phyloP scores from a whole-genome alignment of 306 rosid genomes.

The Glycyrrhiza uralensis region DNA sequence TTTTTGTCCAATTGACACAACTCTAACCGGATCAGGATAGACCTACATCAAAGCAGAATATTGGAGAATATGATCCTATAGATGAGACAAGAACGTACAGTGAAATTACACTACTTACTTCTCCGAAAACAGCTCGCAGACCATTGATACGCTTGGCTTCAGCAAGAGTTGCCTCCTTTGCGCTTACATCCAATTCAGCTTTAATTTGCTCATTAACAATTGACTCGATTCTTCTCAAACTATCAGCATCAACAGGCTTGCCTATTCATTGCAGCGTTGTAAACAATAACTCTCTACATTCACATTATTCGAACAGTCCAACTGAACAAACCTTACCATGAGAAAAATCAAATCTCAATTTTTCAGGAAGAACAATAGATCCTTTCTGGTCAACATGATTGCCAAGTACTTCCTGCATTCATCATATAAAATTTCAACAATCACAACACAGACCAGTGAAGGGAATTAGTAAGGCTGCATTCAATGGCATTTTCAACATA shows the following conservation, averaged over 20 bases:
- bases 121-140: constrained; percentile 97
- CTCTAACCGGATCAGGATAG: constrained; percentile 97
- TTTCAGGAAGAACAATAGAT: constrained; percentile 96
- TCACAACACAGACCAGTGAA: background rate
- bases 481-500: constrained; percentile 31
- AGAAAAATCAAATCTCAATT: constrained; percentile 93
- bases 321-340: constrained; percentile 61
- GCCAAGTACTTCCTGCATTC: constrained; percentile 88
- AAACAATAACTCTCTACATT: background rate
- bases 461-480: background rate
- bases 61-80: constrained; percentile 1
- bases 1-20: constrained; percentile 73
- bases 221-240: constrained; percentile 74
- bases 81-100: constrained; percentile 19
- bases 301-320: constrained; percentile 1
- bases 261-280: constrained; percentile 50
- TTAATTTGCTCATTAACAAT: constrained; percentile 85
- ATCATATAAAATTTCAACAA: constrained; percentile 23
- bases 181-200: constrained; percentile 72
- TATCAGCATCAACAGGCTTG: constrained; percentile 78
- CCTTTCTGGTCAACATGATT: constrained; percentile 92
- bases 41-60: constrained; percentile 52
- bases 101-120: constrained; percentile 49
- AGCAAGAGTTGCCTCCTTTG: constrained; percentile 68
- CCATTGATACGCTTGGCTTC: constrained; percentile 82